Conservation (phyloP, 306 rosid genomes). For the Begonia masoniana region DNA sequence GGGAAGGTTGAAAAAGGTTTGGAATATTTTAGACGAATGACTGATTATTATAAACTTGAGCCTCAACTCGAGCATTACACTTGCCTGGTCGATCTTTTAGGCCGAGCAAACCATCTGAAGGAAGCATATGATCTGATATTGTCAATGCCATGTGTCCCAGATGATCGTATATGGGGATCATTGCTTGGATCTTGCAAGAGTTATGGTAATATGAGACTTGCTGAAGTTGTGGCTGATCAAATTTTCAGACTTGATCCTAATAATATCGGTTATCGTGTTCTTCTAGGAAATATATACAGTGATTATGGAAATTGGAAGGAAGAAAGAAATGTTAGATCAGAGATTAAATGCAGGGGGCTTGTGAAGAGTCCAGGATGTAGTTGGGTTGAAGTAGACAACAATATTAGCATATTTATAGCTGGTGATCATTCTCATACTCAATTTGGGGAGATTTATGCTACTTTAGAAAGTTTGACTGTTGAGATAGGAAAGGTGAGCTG, state of each 20-base stretch:
- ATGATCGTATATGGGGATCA: too few relatives aligned
- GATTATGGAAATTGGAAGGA: constrained; percentile 23
- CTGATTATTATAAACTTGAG: constrained; percentile 13
- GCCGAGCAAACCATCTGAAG: constrained; percentile 25
- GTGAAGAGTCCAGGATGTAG: constrained; percentile 27
- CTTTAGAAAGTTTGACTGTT: constrained; percentile 15
- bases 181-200: background rate
- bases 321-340: constrained; percentile 16
- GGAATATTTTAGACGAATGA: constrained; percentile 17
- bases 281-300: constrained; percentile 31
- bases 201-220: constrained; percentile 21
- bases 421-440: constrained; percentile 21
- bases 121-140: constrained; percentile 26
- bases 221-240: constrained; percentile 20
- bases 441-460: constrained; percentile 15
- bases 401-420: constrained; percentile 13
- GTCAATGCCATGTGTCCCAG: constrained; percentile 13
- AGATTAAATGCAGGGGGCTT: constrained; percentile 21
- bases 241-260: constrained; percentile 20
- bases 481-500: background rate
- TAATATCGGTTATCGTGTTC: constrained; percentile 23
- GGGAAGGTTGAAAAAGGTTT: constrained; percentile 24
- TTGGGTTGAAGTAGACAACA: constrained; percentile 27
- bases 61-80: constrained; percentile 31
- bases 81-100: constrained; percentile 34